Evolutionary conservation across 2,329 filamentous ascomycete species (phyloP).

Genomic region (Botrytis pseudocinerea): DNA sequence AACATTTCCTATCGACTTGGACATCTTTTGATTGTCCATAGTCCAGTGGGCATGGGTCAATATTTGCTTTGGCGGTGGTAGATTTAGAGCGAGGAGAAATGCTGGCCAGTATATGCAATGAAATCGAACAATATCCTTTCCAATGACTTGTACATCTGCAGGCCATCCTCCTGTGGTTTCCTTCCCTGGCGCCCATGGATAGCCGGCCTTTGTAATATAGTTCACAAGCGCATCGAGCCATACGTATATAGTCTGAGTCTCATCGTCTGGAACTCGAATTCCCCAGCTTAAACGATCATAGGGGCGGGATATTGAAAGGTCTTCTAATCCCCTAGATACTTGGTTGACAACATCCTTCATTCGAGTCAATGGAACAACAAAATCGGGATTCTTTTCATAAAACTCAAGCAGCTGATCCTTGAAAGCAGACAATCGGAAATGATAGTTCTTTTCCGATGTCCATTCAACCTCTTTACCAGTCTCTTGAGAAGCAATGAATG

Average conservation of each 20-base stretch:
- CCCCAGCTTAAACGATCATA: constrained; percentile 80
- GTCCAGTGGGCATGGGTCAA: constrained; percentile 96
- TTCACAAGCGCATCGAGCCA: constrained; percentile 97
- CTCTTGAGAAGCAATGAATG: constrained; percentile 79
- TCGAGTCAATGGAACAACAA: constrained; percentile 70
- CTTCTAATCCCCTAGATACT: constrained; percentile 75
- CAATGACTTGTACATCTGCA: constrained; percentile 86
- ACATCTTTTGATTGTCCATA: constrained; percentile 89
- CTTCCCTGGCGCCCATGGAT: constrained; percentile 71
- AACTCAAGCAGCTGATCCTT: constrained; percentile 75
- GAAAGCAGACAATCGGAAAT: constrained; percentile 86
- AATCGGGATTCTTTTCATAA: constrained; percentile 74
- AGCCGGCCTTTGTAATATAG: constrained; percentile 86
- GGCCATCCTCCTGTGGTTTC: constrained; percentile 75
- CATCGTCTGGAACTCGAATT: constrained; percentile 81
- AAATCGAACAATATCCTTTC: constrained; percentile 95
- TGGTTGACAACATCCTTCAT: constrained; percentile 78
- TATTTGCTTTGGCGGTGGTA: constrained; percentile 76
- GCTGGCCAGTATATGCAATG: constrained; percentile 99
- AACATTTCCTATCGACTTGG: constrained; percentile 91
- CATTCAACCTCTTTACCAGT: constrained; percentile 93
- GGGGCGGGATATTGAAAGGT: constrained; percentile 87
- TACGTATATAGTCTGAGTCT: constrained; percentile 90
- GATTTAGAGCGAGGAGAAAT: constrained; percentile 81
- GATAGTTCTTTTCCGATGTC: constrained; percentile 91